These are phyloP conservation scores for Haematococcus lacustris DNA, from an alignment of 139 green algal genomes.

Conservation along the genomic window DNA sequence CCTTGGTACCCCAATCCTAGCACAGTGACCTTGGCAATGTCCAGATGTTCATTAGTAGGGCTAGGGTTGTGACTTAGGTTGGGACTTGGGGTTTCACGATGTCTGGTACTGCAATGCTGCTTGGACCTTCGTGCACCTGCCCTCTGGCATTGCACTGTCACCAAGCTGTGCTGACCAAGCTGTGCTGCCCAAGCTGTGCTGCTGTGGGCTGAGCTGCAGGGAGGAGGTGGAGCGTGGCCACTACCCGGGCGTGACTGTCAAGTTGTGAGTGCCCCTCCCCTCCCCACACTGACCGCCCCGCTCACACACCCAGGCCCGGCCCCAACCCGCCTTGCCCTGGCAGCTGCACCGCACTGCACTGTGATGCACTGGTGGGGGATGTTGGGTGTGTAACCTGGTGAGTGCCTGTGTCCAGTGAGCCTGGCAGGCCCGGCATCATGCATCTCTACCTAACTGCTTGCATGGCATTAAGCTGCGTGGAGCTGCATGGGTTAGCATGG, in stretches of 20 bases:
- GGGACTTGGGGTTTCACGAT: neutral
- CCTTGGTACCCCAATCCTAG: too few species aligned
- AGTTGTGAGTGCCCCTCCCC: neutral
- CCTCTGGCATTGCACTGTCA: neutral
- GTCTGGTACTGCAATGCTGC: neutral
- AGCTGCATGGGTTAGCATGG: neutral
- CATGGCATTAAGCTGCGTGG: neutral
- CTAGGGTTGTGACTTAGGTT: neutral
- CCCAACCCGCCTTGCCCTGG: neutral
- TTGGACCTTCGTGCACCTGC: neutral
- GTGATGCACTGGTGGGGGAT: neutral
- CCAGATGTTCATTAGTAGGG: neutral
- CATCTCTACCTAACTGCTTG: neutral
- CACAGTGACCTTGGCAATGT: too few species aligned
- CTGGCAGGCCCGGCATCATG: neutral
- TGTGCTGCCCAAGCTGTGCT: neutral
- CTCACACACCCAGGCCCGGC: too few species aligned
- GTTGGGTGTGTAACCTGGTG: neutral
- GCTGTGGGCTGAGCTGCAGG: neutral
- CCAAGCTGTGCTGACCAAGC: neutral
- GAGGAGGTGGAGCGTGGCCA: neutral
- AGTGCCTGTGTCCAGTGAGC: neutral
- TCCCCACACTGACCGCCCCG: neutral
- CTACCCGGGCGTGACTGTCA: constrained; percentile 1
- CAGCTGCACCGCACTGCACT: neutral